These are phyloP conservation scores for Fraxinus sp. DNA, from an alignment of 305 asterid species.

Conservation along the genomic window DNA sequence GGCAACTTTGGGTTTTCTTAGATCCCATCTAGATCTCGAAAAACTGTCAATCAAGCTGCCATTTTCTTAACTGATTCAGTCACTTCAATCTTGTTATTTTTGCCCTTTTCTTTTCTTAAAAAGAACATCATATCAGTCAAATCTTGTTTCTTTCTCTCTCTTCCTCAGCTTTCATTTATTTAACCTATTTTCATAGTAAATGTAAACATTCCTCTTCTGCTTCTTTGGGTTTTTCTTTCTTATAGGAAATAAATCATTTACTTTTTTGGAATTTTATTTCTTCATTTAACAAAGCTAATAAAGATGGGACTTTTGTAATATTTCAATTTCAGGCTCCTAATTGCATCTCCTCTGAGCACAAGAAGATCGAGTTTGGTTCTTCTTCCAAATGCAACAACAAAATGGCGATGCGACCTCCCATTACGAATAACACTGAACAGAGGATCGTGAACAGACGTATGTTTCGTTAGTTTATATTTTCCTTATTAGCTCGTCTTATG, in stretches of 20 bases:
- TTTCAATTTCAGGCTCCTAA: conserved; percentile 43
- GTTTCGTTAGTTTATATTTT: conserved; percentile 3
- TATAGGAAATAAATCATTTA: not conserved
- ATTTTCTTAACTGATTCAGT: conserved; percentile 52
- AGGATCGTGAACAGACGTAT: conserved; percentile 61
- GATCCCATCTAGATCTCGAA: conserved; percentile 28
- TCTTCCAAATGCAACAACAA: conserved; percentile 61
- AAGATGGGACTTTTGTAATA: not conserved
- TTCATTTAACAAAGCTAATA: not conserved
- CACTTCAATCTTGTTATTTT: conserved; percentile 53
- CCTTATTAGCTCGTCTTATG: not conserved
- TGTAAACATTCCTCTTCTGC: not conserved
- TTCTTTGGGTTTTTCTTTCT: not conserved
- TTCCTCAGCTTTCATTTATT: not conserved
- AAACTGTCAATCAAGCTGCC: conserved; percentile 37
- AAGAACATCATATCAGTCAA: conserved; percentile 32
- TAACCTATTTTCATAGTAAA: too few species aligned
- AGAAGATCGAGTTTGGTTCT: conserved; percentile 57
- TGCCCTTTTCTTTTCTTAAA: conserved; percentile 18
- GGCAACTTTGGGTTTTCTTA: conserved; percentile 20
- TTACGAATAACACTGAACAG: conserved; percentile 37
- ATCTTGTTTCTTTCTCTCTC: conserved; percentile 1
- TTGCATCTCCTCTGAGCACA: conserved; percentile 38
- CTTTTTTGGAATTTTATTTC: not conserved
- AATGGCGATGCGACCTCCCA: conserved; percentile 43